phyloP scores from a whole-genome alignment of 129 eudicot genomes.

The Arctium minus region DNA sequence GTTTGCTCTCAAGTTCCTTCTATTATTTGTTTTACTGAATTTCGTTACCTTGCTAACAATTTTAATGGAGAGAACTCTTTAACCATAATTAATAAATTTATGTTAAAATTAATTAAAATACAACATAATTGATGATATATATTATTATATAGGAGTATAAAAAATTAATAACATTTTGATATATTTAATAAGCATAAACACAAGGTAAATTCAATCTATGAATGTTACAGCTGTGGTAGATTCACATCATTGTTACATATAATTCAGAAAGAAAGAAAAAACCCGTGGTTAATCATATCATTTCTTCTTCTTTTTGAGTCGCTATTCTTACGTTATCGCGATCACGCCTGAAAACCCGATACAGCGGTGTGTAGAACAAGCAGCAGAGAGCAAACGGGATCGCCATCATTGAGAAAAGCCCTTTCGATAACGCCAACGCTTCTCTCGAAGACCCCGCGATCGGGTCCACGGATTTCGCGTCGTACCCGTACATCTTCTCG shows the following conservation, averaged over 20 bases:
- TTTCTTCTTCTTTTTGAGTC: conserved; percentile 62
- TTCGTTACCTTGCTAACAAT: no score
- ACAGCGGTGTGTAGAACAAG: conserved; percentile 86
- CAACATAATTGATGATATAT: no score
- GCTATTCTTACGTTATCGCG: conserved; percentile 71
- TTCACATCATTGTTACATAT: neutral
- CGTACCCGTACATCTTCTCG: conserved; percentile 88
- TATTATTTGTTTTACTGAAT: no score
- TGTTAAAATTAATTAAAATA: no score
- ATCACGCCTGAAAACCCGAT: conserved; percentile 68
- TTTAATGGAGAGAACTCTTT: no score
- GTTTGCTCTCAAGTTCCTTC: no score
- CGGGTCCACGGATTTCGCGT: conserved; percentile 70
- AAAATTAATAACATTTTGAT: neutral
- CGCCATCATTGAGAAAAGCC: conserved; percentile 91
- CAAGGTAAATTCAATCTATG: neutral
- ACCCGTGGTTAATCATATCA: conserved; percentile 33
- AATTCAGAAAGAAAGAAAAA: neutral
- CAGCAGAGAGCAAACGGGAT: conserved; percentile 86
- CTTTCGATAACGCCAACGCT: conserved; percentile 88
- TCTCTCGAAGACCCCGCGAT: conserved; percentile 59
- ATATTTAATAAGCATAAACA: neutral
- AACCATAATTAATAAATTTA: no score
- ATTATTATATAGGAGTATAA: no score
- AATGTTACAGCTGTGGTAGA: neutral